Evolutionary conservation across 225 moss, liverwort and hornwort species (phyloP).

Genomic region (Marchantia polymorpha): DNA sequence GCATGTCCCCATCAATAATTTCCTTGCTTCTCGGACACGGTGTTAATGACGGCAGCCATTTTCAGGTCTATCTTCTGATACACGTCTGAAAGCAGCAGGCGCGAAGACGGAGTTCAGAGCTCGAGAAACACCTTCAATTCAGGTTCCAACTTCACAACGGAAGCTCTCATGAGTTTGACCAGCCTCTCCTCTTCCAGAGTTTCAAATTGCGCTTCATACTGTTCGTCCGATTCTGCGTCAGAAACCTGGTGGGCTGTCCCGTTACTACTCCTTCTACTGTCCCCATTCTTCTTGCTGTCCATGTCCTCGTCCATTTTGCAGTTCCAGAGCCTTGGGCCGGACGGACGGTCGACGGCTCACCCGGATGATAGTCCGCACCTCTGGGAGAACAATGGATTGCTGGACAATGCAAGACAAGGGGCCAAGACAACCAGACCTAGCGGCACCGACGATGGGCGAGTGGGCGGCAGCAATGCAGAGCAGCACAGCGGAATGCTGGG

Average conservation of each 20-base stretch:
- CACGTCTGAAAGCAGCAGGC: neutral
- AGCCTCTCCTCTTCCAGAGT: conserved; percentile 41
- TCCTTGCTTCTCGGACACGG: neutral
- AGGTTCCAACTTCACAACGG: conserved; percentile 32
- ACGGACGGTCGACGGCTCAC: neutral
- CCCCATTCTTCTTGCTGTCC: conserved; percentile 13
- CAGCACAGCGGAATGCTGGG: neutral
- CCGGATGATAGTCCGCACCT: too few relatives aligned
- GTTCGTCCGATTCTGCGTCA: conserved; percentile 20
- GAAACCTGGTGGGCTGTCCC: conserved; percentile 7
- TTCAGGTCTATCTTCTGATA: neutral
- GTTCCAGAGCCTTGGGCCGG: neutral
- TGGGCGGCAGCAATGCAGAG: neutral
- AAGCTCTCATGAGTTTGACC: conserved; percentile 37
- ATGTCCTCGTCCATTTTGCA: conserved; percentile 14
- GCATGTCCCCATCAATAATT: neutral
- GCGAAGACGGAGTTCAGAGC: neutral
- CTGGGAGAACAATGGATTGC: neutral
- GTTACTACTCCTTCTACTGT: conserved; percentile 19
- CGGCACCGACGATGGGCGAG: neutral
- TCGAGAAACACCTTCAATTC: conserved; percentile 26
- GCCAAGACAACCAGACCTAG: neutral
- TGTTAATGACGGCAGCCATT: neutral
- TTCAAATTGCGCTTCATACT: conserved; percentile 32
- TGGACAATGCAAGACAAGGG: neutral